phyloP scores from a whole-genome alignment of 139 green algal species.

The Chlorella vulgaris region DNA sequence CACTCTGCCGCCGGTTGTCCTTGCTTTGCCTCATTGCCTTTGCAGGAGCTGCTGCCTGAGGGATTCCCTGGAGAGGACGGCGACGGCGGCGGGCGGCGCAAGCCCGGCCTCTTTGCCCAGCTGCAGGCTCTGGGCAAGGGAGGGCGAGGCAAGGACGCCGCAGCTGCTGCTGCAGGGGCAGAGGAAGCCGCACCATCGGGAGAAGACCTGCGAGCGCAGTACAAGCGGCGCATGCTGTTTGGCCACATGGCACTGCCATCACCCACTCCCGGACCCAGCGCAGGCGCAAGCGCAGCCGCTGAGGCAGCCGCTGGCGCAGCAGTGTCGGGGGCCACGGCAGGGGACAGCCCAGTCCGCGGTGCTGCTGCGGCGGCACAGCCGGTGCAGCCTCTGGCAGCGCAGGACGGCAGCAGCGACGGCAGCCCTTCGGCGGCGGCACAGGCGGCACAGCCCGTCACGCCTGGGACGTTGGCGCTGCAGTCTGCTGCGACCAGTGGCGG shows the following conservation, averaged over 20 bases:
- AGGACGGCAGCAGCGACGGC: too few species aligned
- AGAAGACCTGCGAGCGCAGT: conserved; percentile 27
- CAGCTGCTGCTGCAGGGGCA: background rate
- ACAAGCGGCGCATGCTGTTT: conserved; percentile 55
- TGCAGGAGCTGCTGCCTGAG: background rate
- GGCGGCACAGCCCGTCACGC: too few species aligned
- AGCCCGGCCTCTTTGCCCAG: conserved; percentile 14
- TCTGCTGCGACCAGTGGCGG: too few species aligned
- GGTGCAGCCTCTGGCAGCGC: background rate
- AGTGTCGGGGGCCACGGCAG: background rate
- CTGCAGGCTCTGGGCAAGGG: background rate
- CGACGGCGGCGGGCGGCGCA: conserved; percentile 10
- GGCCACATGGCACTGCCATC: conserved; percentile 15
- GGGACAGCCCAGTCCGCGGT: background rate
- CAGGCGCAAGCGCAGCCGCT: too few species aligned
- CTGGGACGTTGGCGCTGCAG: too few species aligned
- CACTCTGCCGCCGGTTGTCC: too few species aligned
- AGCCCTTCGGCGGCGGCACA: too few species aligned
- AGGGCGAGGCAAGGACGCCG: background rate
- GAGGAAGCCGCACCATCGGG: background rate
- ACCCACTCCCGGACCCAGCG: too few species aligned
- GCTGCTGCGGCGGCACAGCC: background rate
- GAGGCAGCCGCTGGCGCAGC: too few species aligned
- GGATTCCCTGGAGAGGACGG: background rate
- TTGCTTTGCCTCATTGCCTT: too few species aligned